Percentiles rank a stretch among this genome's conserved stretches.
Evolutionary conservation across 1,284 basidiomycete species (phyloP).

Genomic region (Sanghuangporus baumii): DNA sequence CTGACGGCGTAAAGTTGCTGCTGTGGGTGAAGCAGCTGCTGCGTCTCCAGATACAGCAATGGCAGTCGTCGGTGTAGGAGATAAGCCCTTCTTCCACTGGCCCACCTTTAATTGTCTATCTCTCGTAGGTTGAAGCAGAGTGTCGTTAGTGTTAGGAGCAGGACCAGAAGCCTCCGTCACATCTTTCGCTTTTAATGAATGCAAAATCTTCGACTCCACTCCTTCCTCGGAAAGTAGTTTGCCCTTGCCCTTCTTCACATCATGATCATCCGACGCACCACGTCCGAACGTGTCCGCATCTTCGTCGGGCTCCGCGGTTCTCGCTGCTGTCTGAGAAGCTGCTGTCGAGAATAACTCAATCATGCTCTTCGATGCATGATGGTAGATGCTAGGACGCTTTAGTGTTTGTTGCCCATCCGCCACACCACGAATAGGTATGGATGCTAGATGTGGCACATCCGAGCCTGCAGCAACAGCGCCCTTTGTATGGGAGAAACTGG

Average conservation of each 20-base stretch:
- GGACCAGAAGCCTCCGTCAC: background rate
- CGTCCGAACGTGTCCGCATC: background rate
- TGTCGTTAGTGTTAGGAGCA: background rate
- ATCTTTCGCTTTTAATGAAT: background rate
- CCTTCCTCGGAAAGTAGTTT: background rate
- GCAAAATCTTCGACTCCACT: background rate
- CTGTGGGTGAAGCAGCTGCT: background rate
- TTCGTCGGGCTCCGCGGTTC: slow-evolving; percentile 15
- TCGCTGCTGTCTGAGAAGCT: slow-evolving; percentile 14
- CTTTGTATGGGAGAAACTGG: background rate
- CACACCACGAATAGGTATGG: background rate
- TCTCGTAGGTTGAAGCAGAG: background rate
- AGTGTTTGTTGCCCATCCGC: background rate
- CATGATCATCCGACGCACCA: slow-evolving; percentile 1
- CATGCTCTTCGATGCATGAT: slow-evolving; percentile 57
- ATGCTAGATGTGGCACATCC: background rate
- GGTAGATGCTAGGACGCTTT: slow-evolving; percentile 46
- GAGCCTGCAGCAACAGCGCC: background rate
- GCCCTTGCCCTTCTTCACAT: slow-evolving; percentile 7
- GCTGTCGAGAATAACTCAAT: slow-evolving; percentile 37
- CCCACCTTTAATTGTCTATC: background rate
- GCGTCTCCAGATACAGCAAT: background rate
- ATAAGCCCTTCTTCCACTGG: background rate
- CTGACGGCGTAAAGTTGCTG: slow-evolving; percentile 36
- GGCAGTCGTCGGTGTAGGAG: background rate